Base-by-base conservation (phyloP, 345 rosid species). In the Isatis tinctoria region DNA sequence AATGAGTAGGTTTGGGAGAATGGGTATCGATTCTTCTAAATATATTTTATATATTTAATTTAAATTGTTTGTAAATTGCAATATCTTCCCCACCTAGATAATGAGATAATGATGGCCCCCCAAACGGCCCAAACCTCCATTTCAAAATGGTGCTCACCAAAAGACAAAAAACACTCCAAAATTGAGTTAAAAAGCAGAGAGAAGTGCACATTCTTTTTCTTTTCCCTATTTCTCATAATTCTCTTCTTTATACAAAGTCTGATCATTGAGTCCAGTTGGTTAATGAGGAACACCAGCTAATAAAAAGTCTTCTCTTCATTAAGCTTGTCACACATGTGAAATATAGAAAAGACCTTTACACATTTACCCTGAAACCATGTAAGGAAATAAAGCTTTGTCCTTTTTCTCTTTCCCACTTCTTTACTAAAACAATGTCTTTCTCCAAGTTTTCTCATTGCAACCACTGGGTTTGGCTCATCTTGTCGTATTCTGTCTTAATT, bases 21-120 rank as follows among this genome's bases (percentile, higher is more conserved):
- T 24, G 36, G 17, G 22, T 28, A 57, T 74, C 58, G 75, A 66
- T 72, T 66, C 65, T 78, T 82, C 81, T 71, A 82, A 80, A 72
- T 53, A 16, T 35, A 9, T 12, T 12, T 52, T 83, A 75, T 81
- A 70, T 77, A 79, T 74, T 85, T 67, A 57, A 75, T 67, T 67
- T 78, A 74, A 76, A 82, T 69, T 82, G 65, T 83, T 81, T 70
- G 83, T 78, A 75, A 49, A 35, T 54, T 68, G 17, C 14, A 65
- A 70, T 73, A 70, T 81, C 81, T 70, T 61, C 71, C 83, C 85
- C 83, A 82, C 79, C 74, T 81, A 32, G 90, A 89, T 88, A 93
- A 88, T 88, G 94, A 90, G 91, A 81, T 84, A 88, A 90, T 92
- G 81, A 90, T 90, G 80, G 74, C 56, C 64, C 74, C 81, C 8